Evolutionary conservation across 73 alveolate genomes (phyloP).

Genomic region (Symbiodinium pilosum): DNA sequence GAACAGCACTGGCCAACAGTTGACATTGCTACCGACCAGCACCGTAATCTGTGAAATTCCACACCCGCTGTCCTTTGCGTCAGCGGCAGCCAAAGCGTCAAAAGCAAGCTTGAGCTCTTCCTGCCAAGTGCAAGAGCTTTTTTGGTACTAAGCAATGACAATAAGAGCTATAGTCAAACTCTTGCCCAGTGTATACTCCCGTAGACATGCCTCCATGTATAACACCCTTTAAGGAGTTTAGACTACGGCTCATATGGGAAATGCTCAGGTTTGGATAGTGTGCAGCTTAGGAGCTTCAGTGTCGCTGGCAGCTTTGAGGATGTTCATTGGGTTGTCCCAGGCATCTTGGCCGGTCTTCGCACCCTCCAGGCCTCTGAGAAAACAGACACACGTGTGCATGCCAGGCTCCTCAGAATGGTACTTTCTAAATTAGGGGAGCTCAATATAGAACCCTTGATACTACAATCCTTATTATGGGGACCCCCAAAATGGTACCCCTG

Average conservation of each 20-base stretch:
- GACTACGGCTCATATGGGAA: too few species aligned
- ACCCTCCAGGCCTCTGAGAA: constrained; percentile 22
- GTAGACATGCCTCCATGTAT: background rate
- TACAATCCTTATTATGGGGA: too few species aligned
- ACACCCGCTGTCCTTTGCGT: constrained; percentile 24
- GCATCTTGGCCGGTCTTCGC: constrained; percentile 68
- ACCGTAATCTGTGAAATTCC: too few species aligned
- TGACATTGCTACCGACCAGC: too few species aligned
- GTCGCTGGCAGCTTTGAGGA: constrained; percentile 71
- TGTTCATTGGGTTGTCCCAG: constrained; percentile 79
- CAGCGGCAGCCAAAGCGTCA: constrained; percentile 76
- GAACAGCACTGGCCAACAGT: too few species aligned
- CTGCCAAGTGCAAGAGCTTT: background rate
- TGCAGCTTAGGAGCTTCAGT: background rate
- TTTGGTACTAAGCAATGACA: background rate
- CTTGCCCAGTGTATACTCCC: background rate
- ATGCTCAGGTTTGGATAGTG: background rate
- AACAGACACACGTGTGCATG: too few species aligned
- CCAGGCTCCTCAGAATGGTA: too few species aligned
- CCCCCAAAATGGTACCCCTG: too few species aligned
- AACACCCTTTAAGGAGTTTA: background rate
- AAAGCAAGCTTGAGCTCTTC: constrained; percentile 59
- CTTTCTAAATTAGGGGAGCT: too few species aligned
- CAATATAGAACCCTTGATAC: too few species aligned
- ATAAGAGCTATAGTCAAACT: background rate